Evolutionary conservation across 2,329 filamentous ascomycete species (phyloP).

Genomic region (Aspergillus ruber): DNA sequence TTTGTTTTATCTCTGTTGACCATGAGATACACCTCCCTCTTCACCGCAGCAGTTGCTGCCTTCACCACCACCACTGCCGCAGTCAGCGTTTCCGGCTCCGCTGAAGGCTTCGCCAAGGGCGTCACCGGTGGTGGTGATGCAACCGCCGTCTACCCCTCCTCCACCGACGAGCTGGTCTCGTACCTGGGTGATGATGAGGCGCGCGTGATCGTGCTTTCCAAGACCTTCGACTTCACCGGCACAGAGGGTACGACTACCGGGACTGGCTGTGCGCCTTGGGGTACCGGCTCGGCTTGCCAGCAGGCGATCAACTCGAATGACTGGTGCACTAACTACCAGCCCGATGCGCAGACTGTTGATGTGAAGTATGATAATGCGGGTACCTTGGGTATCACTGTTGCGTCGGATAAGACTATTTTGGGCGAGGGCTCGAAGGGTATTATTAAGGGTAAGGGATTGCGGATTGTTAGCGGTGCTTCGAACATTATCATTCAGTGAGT

Average conservation of each 20-base stretch:
- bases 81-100: conserved; percentile 22
- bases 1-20: conserved; percentile 6
- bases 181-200: conserved; percentile 52
- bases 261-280: conserved; percentile 55
- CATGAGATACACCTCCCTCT: conserved; percentile 13
- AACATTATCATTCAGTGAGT: conserved; percentile 54
- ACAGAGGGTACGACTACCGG: conserved; percentile 37
- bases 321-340: conserved; percentile 56
- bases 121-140: conserved; percentile 57
- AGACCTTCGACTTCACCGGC: conserved; percentile 11
- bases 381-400: conserved; percentile 45
- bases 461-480: conserved; percentile 40
- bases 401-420: conserved; percentile 53
- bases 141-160: conserved; percentile 48
- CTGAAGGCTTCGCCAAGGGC: conserved; percentile 47
- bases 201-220: conserved; percentile 48
- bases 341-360: conserved; percentile 43
- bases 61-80: conserved; percentile 12
- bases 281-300: conserved; percentile 50
- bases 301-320: conserved; percentile 54
- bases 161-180: conserved; percentile 50
- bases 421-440: conserved; percentile 49
- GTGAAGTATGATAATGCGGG: conserved; percentile 48
- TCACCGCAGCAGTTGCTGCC: conserved; percentile 11
- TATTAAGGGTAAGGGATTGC: conserved; percentile 54